Percentiles rank a stretch among this genome's conserved stretches.
Conservation (phyloP, 768 basidiomycete genomes). For the Lanmaoa pseudosensibilis region DNA sequence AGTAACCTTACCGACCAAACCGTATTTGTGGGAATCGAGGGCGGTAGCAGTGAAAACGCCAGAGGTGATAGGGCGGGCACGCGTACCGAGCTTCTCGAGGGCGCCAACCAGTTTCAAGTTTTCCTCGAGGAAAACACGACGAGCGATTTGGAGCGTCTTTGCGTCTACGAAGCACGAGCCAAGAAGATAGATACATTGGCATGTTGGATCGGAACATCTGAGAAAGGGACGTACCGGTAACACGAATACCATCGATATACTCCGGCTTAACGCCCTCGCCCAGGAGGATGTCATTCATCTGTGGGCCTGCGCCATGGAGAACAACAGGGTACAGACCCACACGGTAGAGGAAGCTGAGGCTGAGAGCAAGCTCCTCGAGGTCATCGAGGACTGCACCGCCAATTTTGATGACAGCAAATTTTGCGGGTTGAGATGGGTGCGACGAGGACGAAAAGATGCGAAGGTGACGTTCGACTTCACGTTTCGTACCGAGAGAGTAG, state of each 20-base stretch:
- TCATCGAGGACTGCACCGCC: constrained; percentile 94
- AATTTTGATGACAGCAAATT: constrained; percentile 97
- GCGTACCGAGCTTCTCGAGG: constrained; percentile 91
- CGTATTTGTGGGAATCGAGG: constrained; percentile 93
- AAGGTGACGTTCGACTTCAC: constrained; percentile 97
- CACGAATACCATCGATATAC: constrained; percentile 96
- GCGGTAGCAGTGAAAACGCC: constrained; percentile 98
- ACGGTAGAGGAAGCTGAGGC: constrained; percentile 93
- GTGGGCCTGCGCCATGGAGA: constrained; percentile 94
- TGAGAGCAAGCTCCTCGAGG: constrained; percentile 90
- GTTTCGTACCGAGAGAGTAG: constrained; percentile 95
- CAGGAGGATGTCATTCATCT: constrained; percentile 92
- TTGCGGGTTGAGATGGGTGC: constrained; percentile 84
- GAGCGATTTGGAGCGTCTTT: constrained; percentile 91
- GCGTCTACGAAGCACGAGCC: constrained; percentile 55
- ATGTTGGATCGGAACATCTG: not conserved
- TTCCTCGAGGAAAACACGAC: constrained; percentile 95
- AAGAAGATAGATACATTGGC: not conserved
- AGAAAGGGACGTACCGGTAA: constrained; percentile 66
- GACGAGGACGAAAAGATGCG: constrained; percentile 97
- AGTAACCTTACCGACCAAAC: constrained; percentile 93
- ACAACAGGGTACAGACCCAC: constrained; percentile 98
- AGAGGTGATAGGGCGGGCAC: constrained; percentile 95
- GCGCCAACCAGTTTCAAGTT: constrained; percentile 93
- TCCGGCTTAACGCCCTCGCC: constrained; percentile 91